Base-by-base conservation (phyloP, 2,329 filamentous ascomycete species). In the Pseudocercospora eumusae region DNA sequence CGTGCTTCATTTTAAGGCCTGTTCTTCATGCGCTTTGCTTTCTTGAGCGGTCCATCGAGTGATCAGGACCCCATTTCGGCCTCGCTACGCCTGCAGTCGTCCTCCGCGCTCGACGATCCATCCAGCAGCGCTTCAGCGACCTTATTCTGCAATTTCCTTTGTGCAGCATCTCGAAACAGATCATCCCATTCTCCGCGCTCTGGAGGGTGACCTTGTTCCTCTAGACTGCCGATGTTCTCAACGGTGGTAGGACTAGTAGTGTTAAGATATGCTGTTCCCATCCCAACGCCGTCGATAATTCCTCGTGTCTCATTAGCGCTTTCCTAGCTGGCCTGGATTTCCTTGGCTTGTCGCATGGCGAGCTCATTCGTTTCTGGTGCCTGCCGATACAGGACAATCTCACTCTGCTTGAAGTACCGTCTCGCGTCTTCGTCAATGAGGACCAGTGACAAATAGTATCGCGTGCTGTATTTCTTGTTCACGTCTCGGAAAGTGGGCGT, bases 401-500 rank as follows among this genome's bases (percentile, higher is more conserved):
- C 95, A 57, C 92, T 97, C 78, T 99, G 95, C 79, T 99, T 99
- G 81, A 99, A 99, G 80, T 99, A 99, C 71, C 95, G 87, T 71
- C 95, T 88, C 55, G 95, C 95, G 77, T 99, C 95, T 93, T 74
- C 72, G 66, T 74, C 73, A 59, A 76, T 76, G 53, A 72, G 62
- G 21, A 99, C 95, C 65, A 99, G 81, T 75, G 93, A 97, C 66
- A 99, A 85, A 79, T 99, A 99, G 80, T 99, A 99, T 73, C 95
- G 85, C 40, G 93, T 98, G 25, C 93, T 98, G 78, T 96, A 99
- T 80, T 99, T 99, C 84, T 99, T 99, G 85, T 99, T 99, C 70
- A 99, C 96, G 76, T 99, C 95, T 65, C 95, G 90, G 85, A 99
- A 99, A 11, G 95, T 99, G 15, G 95, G 95, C 4, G 95, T 99